Conservation (phyloP, 495 filamentous ascomycete species). For the Tuber borchii region DNA sequence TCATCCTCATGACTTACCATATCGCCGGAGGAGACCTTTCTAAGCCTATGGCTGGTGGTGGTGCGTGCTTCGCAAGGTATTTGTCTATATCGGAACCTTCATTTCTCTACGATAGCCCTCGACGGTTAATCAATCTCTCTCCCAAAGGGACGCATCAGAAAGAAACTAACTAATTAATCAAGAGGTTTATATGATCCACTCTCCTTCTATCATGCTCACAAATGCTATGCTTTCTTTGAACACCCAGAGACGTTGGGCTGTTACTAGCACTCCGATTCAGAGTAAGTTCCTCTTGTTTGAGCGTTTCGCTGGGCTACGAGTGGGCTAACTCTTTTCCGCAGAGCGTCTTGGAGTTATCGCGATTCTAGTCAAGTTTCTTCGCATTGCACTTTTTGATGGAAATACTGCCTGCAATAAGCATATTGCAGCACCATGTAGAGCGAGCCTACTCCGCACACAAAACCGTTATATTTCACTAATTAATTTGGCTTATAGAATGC, state of each 20-base stretch:
- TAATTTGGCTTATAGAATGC: conserved; percentile 44
- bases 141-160: neutral
- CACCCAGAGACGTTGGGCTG: conserved; percentile 82
- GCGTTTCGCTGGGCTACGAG: neutral
- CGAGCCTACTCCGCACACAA: conserved; percentile 38
- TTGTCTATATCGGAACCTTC: conserved; percentile 66
- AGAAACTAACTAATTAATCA: conserved; percentile 1
- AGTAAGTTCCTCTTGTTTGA: conserved; percentile 63
- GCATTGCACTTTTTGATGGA: conserved; percentile 79
- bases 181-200: conserved; percentile 85
- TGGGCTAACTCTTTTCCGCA: conserved; percentile 9
- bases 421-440: conserved; percentile 76
- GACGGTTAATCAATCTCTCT: conserved; percentile 50
- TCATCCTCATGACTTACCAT: conserved; percentile 88
- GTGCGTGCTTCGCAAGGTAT: conserved; percentile 42
- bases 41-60: conserved; percentile 50
- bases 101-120: conserved; percentile 91
- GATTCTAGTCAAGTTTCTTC: conserved; percentile 83
- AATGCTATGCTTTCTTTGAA: conserved; percentile 77
- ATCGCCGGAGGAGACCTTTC: conserved; percentile 73
- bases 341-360: conserved; percentile 88
- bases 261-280: conserved; percentile 57
- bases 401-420: conserved; percentile 63
- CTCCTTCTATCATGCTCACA: conserved; percentile 69
- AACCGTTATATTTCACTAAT: neutral